phyloP scores from a whole-genome alignment of 2,329 filamentous ascomycete genomes.

The Beauveria australis region DNA sequence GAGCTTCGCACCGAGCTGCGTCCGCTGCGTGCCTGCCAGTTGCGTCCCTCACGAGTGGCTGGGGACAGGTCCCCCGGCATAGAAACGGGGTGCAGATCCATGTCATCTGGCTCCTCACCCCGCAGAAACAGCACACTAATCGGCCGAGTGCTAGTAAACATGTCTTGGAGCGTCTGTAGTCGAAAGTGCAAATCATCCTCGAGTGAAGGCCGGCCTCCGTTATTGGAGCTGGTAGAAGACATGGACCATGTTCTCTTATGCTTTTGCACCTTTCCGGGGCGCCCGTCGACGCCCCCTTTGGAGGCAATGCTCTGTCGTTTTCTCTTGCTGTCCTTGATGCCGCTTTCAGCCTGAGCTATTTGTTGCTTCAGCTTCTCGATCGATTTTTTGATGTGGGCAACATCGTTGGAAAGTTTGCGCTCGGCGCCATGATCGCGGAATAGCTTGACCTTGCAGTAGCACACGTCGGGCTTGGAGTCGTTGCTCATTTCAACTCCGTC shows the following conservation, averaged over 20 bases:
- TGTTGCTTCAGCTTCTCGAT: conserved; percentile 96
- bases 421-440: conserved; percentile 95
- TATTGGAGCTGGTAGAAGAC: conserved; percentile 64
- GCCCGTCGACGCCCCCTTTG: conserved; percentile 42
- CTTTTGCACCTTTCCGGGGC: conserved; percentile 77
- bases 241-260: conserved; percentile 95
- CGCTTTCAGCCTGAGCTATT: conserved; percentile 67
- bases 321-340: conserved; percentile 58
- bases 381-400: conserved; percentile 90
- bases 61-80: conserved; percentile 61
- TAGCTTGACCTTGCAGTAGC: conserved; percentile 93
- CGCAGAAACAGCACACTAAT: conserved; percentile 71
- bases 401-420: conserved; percentile 87
- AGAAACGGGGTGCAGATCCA: conserved; percentile 68
- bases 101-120: conserved; percentile 71
- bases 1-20: conserved; percentile 52
- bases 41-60: conserved; percentile 41
- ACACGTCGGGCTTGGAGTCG: conserved; percentile 57
- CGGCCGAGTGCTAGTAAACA: conserved; percentile 78
- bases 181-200: conserved; percentile 76
- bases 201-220: conserved; percentile 40
- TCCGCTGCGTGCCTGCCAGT: conserved; percentile 46
- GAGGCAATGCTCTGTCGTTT: conserved; percentile 45
- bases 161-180: conserved; percentile 70
- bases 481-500: conserved; percentile 35